Conservation (phyloP, 2,329 filamentous ascomycete species). For the Talaromyces sp. region DNA sequence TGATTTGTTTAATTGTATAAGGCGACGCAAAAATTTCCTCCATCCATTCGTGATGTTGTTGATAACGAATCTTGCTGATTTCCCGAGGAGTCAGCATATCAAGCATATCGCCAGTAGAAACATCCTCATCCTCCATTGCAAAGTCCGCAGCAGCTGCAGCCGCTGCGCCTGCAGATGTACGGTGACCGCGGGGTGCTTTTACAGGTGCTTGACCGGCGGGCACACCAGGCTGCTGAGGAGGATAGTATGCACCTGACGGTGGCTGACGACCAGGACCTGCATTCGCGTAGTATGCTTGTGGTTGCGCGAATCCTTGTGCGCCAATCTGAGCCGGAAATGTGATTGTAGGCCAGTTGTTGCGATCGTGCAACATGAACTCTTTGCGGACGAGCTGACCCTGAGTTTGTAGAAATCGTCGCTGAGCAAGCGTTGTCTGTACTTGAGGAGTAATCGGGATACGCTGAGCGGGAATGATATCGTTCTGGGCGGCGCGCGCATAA, state of each 20-base stretch:
- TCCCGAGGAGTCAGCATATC: slow-evolving; percentile 87
- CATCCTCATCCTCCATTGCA: slow-evolving; percentile 79
- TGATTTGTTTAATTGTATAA: slow-evolving; percentile 79
- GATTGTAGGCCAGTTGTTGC: slow-evolving; percentile 84
- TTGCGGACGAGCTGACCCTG: slow-evolving; percentile 82
- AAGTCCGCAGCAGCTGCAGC: slow-evolving; percentile 43
- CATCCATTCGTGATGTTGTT: slow-evolving; percentile 98
- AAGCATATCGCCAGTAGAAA: slow-evolving; percentile 80
- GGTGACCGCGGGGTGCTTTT: slow-evolving; percentile 43
- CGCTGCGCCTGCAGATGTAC: slow-evolving; percentile 40
- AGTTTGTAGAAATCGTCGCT: slow-evolving; percentile 60
- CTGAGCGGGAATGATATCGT: slow-evolving; percentile 67
- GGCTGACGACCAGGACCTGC: slow-evolving; percentile 37
- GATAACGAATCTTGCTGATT: slow-evolving; percentile 80
- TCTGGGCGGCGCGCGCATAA: slow-evolving; percentile 73
- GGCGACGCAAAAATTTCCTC: slow-evolving; percentile 92
- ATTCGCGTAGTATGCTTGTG: slow-evolving; percentile 39
- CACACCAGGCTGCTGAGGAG: slow-evolving; percentile 26
- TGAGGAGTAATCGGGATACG: slow-evolving; percentile 49
- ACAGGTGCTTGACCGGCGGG: slow-evolving; percentile 25
- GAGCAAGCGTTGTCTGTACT: slow-evolving; percentile 40
- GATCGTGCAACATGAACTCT: slow-evolving; percentile 91
- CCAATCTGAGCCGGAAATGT: slow-evolving; percentile 59
- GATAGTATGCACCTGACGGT: slow-evolving; percentile 27
- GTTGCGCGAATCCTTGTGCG: slow-evolving; percentile 53